Evolutionary conservation across 1,139 yeast genomes (phyloP).

Genomic region (Sugiyamaella neomexicana): DNA sequence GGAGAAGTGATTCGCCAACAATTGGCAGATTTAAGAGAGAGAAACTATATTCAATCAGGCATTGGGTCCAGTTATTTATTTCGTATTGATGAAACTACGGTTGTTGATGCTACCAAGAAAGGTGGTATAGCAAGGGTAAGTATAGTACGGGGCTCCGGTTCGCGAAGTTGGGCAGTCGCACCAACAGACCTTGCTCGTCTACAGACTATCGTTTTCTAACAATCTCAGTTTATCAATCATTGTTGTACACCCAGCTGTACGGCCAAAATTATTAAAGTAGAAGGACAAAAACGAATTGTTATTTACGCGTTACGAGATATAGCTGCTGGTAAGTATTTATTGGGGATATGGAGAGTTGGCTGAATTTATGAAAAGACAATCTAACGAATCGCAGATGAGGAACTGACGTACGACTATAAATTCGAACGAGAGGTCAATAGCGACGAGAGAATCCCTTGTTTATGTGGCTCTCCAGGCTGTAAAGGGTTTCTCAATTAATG

Average conservation of each 20-base stretch:
- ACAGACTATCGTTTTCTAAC: slow-evolving; percentile 6
- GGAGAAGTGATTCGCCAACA: slow-evolving; percentile 95
- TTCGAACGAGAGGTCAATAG: slow-evolving; percentile 91
- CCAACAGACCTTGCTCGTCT: too few relatives aligned
- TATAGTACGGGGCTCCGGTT: too few relatives aligned
- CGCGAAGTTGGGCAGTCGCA: too few relatives aligned
- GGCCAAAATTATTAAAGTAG: slow-evolving; percentile 93
- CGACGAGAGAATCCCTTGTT: slow-evolving; percentile 84
- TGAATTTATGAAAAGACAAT: slow-evolving; percentile 2
- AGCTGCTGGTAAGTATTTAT: slow-evolving; percentile 64
- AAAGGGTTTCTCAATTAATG: slow-evolving; percentile 80
- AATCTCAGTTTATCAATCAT: slow-evolving; percentile 72
- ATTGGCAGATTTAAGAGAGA: slow-evolving; percentile 90
- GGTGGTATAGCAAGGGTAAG: slow-evolving; percentile 84
- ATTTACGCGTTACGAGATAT: slow-evolving; percentile 90
- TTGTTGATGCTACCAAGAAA: slow-evolving; percentile 94
- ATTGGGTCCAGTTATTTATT: slow-evolving; percentile 93
- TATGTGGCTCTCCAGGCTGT: slow-evolving; percentile 94
- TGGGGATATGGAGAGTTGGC: too few relatives aligned
- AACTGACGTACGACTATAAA: slow-evolving; percentile 91
- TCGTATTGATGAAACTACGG: slow-evolving; percentile 90
- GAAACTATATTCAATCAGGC: slow-evolving; percentile 82
- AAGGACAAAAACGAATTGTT: slow-evolving; percentile 90
- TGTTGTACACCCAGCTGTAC: slow-evolving; percentile 98
- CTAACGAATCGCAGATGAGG: slow-evolving; percentile 50